Evolutionary conservation across 75 land plant species (phyloP), one percentile per base, ranked within the genome.

Genomic region (Azolla pinnata): DNA sequence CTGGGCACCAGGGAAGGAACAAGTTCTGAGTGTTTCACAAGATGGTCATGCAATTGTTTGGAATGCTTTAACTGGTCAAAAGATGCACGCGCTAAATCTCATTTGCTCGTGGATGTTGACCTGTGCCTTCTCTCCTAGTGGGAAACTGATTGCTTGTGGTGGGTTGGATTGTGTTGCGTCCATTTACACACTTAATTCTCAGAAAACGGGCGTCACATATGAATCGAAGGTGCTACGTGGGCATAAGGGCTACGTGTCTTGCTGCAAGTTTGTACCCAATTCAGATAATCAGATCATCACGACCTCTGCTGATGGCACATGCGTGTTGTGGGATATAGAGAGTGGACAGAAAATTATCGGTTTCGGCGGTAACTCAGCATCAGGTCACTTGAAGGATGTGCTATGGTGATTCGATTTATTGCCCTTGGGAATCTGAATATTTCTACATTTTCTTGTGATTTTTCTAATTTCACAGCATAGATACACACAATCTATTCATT

Each of bases 71-170:
- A 86, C 97, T 46, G 84, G 97, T 64, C 97, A 95, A 64, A 95
- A 95, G 64, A 90, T 87, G 32, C 99, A 95, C 74, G 92, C 97
- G 1, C 83, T 90, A 30, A 95, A 95, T 72, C 79, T 90, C n/a
- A 83, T 81, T 18, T 90, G 99, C 69, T 78, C 96, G 0, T 95
- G 97, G 97, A 92, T 95, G 23, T 90, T 95, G 97, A 82, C 99
- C 21, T 87, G 88, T 75, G 97, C 97, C 14, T 90, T 90, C 62
- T 86, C 99, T 29, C 88, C 87, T 0, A 75, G 33, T 67, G 99
- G 99, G 14, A 78, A 78, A 51, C 63, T 86, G 18, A 92, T 95
- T 62, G 91, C 97, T 8, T 83, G 99, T 75, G 99, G 97, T 29
- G 99, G 99, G 1, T 86, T 95, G 18, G 99, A 95, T 60, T 90